Conservation (phyloP, 2,329 filamentous ascomycete species). For the Pseudocercospora fuligena region DNA sequence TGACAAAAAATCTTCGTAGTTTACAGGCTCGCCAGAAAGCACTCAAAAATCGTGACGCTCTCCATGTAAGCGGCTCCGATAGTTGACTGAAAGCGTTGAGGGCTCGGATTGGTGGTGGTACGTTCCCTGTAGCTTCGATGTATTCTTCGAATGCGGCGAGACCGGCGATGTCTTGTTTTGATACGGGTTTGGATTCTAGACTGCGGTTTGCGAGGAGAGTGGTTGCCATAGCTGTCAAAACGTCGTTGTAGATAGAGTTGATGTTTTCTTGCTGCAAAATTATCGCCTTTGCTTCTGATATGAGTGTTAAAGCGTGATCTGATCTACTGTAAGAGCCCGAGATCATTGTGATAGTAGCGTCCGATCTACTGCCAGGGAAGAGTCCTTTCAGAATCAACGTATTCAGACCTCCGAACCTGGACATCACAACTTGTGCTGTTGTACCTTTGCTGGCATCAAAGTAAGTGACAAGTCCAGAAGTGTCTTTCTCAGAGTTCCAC, state of each 20-base stretch:
- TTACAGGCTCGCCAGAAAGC: slow-evolving; percentile 12
- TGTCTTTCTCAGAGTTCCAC: slow-evolving; percentile 1
- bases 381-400: neutral
- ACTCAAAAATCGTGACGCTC: neutral
- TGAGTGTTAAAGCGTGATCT: neutral
- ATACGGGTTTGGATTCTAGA: slow-evolving; percentile 2
- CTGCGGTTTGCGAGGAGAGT: slow-evolving; percentile 5
- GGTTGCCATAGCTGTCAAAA: neutral
- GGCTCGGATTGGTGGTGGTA: neutral
- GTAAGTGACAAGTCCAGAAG: slow-evolving; percentile 2
- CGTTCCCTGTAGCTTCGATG: neutral
- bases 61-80: neutral
- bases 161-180: slow-evolving; percentile 3
- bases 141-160: slow-evolving; percentile 1
- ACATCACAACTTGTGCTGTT: slow-evolving; percentile 5
- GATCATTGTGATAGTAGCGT: neutral
- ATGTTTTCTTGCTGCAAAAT: neutral
- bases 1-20: neutral
- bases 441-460: slow-evolving; percentile 1
- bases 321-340: neutral
- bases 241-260: neutral
- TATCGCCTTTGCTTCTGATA: neutral
- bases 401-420: neutral
- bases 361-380: neutral
- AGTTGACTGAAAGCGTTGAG: slow-evolving; percentile 3